Conservation (phyloP, 176 grass and related monocot genomes). For the Urochloa ruziziensis region DNA sequence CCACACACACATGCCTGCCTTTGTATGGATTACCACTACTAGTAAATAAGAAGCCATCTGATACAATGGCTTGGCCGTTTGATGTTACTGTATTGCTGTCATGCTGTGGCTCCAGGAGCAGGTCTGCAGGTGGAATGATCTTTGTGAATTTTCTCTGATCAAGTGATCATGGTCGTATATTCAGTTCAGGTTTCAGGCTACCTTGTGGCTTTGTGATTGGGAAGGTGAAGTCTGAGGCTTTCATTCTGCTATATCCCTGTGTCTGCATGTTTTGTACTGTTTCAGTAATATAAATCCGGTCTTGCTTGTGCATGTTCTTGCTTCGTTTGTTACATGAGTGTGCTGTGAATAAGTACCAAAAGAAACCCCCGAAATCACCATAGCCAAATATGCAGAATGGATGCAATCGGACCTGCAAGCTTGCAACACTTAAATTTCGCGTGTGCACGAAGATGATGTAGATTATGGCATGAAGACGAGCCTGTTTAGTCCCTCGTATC, state of each 20-base stretch:
- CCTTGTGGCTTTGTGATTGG: not conserved
- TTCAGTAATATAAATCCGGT: not conserved
- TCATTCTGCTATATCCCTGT: not conserved
- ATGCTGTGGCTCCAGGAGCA: not conserved
- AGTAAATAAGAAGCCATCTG: constrained; percentile 16
- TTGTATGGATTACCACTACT: not conserved
- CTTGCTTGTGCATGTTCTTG: not conserved
- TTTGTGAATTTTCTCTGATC: no score
- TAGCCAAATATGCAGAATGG: no score
- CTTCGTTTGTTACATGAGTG: not conserved
- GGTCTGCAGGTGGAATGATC: not conserved
- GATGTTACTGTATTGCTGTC: not conserved
- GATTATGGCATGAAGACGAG: no score
- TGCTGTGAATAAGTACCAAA: no score
- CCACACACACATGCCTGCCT: not conserved
- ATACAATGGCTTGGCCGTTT: not conserved
- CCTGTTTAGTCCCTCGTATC: no score
- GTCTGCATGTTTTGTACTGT: not conserved
- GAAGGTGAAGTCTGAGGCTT: not conserved
- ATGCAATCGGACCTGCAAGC: no score
- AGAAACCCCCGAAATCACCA: no score
- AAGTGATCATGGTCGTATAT: no score
- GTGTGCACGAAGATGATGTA: no score
- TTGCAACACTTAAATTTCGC: no score
- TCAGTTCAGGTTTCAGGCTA: no score